Conservation (phyloP, 768 basidiomycete species). For the Rhizopogon vesiculosus region DNA sequence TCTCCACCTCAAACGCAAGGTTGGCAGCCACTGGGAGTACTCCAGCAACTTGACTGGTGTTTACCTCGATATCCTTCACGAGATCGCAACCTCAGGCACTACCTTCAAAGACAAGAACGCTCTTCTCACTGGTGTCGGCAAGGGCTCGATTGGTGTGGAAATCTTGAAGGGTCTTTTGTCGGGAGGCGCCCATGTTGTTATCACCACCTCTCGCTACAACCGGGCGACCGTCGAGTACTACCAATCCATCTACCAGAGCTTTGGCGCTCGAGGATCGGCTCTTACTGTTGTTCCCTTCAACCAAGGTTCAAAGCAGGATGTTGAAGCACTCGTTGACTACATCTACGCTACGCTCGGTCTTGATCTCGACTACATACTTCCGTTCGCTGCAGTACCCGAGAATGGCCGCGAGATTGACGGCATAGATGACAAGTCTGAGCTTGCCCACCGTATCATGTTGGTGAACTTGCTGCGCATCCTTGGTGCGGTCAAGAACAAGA, state of each 20-base stretch:
- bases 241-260: constrained; percentile 94
- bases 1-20: constrained; percentile 94
- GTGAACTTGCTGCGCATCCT: constrained; percentile 94
- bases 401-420: constrained; percentile 98
- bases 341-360: constrained; percentile 94
- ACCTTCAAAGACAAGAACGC: constrained; percentile 99
- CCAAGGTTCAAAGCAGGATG: constrained; percentile 97
- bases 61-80: constrained; percentile 94
- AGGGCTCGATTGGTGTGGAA: constrained; percentile 96
- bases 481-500: constrained; percentile 97
- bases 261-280: constrained; percentile 93
- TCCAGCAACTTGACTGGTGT: constrained; percentile 94
- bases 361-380: constrained; percentile 97
- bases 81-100: constrained; percentile 97
- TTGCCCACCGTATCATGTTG: constrained; percentile 98
- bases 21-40: constrained; percentile 94
- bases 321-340: constrained; percentile 96
- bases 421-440: constrained; percentile 94
- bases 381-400: constrained; percentile 97
- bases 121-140: constrained; percentile 94
- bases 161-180: constrained; percentile 95
- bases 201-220: constrained; percentile 97
- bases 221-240: constrained; percentile 97
- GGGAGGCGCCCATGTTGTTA: constrained; percentile 93
- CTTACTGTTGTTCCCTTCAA: constrained; percentile 99